Conservation (phyloP, 441 rosid species). For the Euphorbia corollata region DNA sequence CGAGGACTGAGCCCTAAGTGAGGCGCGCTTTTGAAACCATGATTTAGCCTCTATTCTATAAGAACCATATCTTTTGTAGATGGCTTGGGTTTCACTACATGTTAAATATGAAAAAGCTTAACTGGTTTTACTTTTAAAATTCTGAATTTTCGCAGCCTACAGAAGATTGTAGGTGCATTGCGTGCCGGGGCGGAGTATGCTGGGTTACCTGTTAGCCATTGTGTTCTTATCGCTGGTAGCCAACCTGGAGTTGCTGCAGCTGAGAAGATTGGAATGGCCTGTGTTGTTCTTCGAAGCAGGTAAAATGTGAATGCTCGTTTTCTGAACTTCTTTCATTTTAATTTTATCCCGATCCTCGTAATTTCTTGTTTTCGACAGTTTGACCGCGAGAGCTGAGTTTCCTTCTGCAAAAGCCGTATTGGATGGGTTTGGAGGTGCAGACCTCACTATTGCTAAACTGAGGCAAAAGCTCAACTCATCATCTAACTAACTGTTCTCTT, state of each 20-base stretch:
- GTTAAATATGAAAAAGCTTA: neutral
- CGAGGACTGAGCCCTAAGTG: no score
- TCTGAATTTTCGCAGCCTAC: constrained; percentile 35
- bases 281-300: constrained; percentile 85
- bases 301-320: constrained; percentile 19
- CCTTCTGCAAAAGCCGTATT: constrained; percentile 64
- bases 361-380: constrained; percentile 29
- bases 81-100: neutral
- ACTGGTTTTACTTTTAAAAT: constrained; percentile 11
- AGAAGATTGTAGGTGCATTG: constrained; percentile 65
- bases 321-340: no score
- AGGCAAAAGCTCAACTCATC: constrained; percentile 32
- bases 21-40: no score
- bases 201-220: constrained; percentile 43
- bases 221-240: constrained; percentile 81
- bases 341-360: neutral
- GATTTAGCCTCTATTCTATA: no score
- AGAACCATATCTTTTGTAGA: no score
- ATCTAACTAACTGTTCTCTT: neutral
- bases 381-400: constrained; percentile 77
- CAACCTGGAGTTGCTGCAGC: constrained; percentile 72
- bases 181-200: constrained; percentile 79
- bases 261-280: constrained; percentile 72
- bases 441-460: constrained; percentile 56
- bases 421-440: constrained; percentile 93